Evolutionary conservation across 2,329 filamentous ascomycete species (phyloP).

Genomic region (Fusarium paranaense): DNA sequence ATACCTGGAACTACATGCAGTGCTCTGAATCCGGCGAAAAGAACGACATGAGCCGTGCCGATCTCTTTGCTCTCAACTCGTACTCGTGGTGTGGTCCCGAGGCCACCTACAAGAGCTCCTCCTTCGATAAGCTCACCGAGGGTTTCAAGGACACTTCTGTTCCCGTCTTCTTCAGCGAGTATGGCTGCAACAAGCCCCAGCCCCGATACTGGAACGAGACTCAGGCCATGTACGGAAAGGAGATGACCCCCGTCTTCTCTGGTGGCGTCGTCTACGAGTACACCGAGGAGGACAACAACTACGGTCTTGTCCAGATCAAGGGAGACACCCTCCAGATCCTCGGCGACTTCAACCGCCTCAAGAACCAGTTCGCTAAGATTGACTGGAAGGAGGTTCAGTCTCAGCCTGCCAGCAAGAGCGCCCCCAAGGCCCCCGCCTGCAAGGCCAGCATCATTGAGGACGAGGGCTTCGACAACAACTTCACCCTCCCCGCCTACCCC

Average conservation of each 20-base stretch:
- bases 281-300: slow-evolving; percentile 76
- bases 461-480: slow-evolving; percentile 79
- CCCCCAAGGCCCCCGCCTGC: slow-evolving; percentile 71
- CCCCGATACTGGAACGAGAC: slow-evolving; percentile 84
- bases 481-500: slow-evolving; percentile 78
- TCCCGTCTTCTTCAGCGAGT: slow-evolving; percentile 86
- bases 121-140: slow-evolving; percentile 71
- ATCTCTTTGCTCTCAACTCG: slow-evolving; percentile 81
- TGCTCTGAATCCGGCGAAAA: slow-evolving; percentile 68
- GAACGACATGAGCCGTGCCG: slow-evolving; percentile 72
- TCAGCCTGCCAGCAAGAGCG: slow-evolving; percentile 66
- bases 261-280: slow-evolving; percentile 88
- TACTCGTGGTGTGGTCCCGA: slow-evolving; percentile 76
- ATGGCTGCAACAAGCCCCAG: slow-evolving; percentile 79
- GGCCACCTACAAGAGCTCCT: slow-evolving; percentile 71
- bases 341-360: slow-evolving; percentile 78
- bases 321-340: slow-evolving; percentile 69
- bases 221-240: slow-evolving; percentile 73
- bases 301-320: slow-evolving; percentile 73
- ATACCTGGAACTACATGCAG: slow-evolving; percentile 81
- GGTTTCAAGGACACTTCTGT: slow-evolving; percentile 75
- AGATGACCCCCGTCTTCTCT: slow-evolving; percentile 77
- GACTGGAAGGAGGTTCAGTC: slow-evolving; percentile 76
- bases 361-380: slow-evolving; percentile 79
- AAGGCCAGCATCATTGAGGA: slow-evolving; percentile 72